Base-by-base conservation (phyloP, 495 filamentous ascomycete species). In the Tuber melanosporum region DNA sequence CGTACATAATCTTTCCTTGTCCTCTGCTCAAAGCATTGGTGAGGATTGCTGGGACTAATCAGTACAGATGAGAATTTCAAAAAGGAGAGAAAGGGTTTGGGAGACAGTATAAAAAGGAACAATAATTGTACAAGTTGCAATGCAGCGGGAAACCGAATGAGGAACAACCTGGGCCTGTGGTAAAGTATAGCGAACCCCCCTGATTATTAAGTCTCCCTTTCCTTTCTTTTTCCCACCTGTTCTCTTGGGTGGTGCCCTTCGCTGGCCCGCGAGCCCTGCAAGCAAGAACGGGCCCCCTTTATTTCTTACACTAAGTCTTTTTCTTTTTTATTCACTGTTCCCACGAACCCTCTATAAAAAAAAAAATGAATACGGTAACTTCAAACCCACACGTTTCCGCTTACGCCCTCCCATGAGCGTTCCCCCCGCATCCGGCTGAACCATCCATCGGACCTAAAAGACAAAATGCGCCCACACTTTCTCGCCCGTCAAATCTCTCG, bases 401-500 rank as follows among this genome's bases (percentile, higher is more conserved):
- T 66, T 66, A 66, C 26, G 57, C 57, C 26, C 57, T 66, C 57
- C 57, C 57, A 66, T 14, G 14, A 66, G 17, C 26, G 71, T 80
- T 80, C 78, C 77, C 78, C 57, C 78, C 78, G 78, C 78, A 80
- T 80, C 79, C 79, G 78, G 73, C 71, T 80, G 73, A 80, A 76
- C 73, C 71, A 80, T 73, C 78, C 78, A 80, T 80, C 73, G 73
- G 71, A 76, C 78, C 75, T 80, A 76, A 79, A 77, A 75, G 57
- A 79, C 75, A 79, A 75, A 73, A 52, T 80, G 74, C n/a, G 73
- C 79, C 69, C 74, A 80, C 78, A 80, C 77, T 77, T 32, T 32
- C 78, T 76, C 73, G 78, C 73, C 77, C 77, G 73, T 76, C 77
- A 80, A 80, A 80, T 80, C 78, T 80, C 78, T 80, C 77, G 78